Base-by-base conservation (phyloP, 768 basidiomycete species). In the Naganishia vaughanmartiniae region DNA sequence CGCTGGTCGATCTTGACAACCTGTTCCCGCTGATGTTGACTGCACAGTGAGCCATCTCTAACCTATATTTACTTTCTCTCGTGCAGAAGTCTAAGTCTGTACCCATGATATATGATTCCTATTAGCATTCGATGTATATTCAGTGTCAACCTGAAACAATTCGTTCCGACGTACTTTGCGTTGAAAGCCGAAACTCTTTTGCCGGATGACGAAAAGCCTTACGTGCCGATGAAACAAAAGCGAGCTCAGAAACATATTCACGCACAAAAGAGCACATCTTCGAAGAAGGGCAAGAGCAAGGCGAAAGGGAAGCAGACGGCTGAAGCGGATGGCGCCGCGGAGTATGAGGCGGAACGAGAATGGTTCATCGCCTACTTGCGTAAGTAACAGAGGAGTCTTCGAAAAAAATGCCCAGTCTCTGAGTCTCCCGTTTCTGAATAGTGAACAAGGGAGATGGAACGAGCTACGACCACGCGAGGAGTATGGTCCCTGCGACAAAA, bases 151-250 rank as follows among this genome's bases (percentile, higher is more conserved):
- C 82, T 83, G 11, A 74, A 73, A 0, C 83, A 90, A 34, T 93
- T 90, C 74, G 89, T 87, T 0, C 89, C 90, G 0, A 84, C 90
- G 0, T 86, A 87, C 76, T 77, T 90, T 33, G 78, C 79, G 17
- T 83, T 92, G 11, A 74, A 74, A 0, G 82, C 83, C 55, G 82
- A 85, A 19, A 53, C 45, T 24, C 33, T 46, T 0, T 46, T 68
- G 31, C 55, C 60, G 70, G 69, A 80, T 81, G 33, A 76, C 74
- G 68, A 78, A 72, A 26, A 73, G 53, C 74, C 74, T 1, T 78
- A 76, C 67, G 55, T 51, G 42, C 54, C 71, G 24, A 73, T 77
- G 65, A 74, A 75, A 58, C 21, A 71, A 0, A 70, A 74, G 0
- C 81, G 80, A 26, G 84, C 84, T 0, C 85, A 84, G 75, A 76